These are phyloP conservation scores for Fraxinus platypoda DNA, from an alignment of 305 asterid species.

Conservation along the genomic window DNA sequence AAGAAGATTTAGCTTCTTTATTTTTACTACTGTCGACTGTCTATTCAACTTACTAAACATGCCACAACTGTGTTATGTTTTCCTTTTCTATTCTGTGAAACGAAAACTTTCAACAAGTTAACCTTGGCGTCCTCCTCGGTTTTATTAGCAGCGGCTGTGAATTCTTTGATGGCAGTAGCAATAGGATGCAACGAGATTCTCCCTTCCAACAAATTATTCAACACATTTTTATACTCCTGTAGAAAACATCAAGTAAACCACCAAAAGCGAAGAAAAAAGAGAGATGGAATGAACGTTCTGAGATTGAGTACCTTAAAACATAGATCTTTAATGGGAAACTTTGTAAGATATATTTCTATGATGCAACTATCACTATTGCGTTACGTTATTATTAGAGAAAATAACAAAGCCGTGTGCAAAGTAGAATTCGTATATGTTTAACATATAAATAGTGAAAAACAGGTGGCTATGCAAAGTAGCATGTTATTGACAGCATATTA, in stretches of 20 bases:
- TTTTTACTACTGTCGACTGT: background rate
- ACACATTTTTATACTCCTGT: slow-evolving; percentile 54
- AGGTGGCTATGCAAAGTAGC: background rate
- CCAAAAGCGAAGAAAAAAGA: background rate
- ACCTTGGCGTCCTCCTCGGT: slow-evolving; percentile 61
- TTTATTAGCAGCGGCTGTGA: slow-evolving; percentile 53
- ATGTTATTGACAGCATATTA: background rate
- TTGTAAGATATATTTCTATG: background rate
- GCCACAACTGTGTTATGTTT: background rate
- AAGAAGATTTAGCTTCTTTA: background rate
- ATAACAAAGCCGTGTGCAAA: background rate
- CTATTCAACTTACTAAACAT: background rate
- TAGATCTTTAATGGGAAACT: background rate
- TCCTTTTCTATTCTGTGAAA: background rate
- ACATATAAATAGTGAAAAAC: background rate
- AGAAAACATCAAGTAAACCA: slow-evolving; percentile 5
- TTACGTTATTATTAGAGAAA: background rate
- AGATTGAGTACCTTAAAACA: background rate
- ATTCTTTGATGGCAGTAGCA: slow-evolving; percentile 60
- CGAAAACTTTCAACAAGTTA: slow-evolving; percentile 6
- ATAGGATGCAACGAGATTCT: slow-evolving; percentile 55
- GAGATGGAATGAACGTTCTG: background rate
- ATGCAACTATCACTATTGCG: background rate
- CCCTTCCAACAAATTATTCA: slow-evolving; percentile 49
- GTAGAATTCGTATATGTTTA: background rate